Percentiles rank a stretch among this genome's conserved stretches.
These are phyloP conservation scores for Middelhovenomyces tepae DNA, from an alignment of 805 yeast species.

Conservation along the genomic window DNA sequence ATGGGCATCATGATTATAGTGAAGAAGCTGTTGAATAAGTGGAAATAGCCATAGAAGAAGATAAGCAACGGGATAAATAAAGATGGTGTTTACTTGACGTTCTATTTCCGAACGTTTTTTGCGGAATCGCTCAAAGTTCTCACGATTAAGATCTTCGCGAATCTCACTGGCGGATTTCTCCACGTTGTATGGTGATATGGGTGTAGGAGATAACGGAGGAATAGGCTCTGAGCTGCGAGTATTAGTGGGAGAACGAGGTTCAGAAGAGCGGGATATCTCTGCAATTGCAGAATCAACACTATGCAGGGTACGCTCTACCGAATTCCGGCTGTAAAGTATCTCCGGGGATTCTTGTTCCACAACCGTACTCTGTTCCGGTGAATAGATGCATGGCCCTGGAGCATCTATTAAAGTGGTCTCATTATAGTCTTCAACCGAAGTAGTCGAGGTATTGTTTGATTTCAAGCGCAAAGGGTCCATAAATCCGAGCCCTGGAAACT, in stretches of 20 bases:
- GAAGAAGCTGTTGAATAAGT: constrained; percentile 52
- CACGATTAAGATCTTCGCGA: constrained; percentile 26
- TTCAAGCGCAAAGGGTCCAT: neutral
- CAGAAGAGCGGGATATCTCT: too few relatives aligned
- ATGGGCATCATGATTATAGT: constrained; percentile 17
- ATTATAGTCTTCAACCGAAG: too few relatives aligned
- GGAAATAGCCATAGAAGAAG: constrained; percentile 77
- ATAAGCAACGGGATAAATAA: constrained; percentile 78
- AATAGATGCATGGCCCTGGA: too few relatives aligned
- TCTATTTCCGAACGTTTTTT: constrained; percentile 56
- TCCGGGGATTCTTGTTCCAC: too few relatives aligned
- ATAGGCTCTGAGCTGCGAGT: neutral
- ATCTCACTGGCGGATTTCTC: constrained; percentile 4
- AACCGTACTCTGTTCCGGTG: too few relatives aligned
- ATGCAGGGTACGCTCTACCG: too few relatives aligned
- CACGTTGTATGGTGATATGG: neutral
- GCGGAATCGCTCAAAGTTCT: constrained; percentile 48
- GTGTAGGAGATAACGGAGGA: constrained; percentile 1
- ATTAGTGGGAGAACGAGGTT: neutral
- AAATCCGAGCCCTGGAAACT: neutral
- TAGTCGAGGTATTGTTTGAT: too few relatives aligned
- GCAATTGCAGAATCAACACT: too few relatives aligned
- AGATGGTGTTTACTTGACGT: constrained; percentile 66
- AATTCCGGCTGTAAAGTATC: too few relatives aligned
- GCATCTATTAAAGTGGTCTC: too few relatives aligned